Conservation (phyloP, 2,329 filamentous ascomycete species). For the Nannizziopsis barbatae region DNA sequence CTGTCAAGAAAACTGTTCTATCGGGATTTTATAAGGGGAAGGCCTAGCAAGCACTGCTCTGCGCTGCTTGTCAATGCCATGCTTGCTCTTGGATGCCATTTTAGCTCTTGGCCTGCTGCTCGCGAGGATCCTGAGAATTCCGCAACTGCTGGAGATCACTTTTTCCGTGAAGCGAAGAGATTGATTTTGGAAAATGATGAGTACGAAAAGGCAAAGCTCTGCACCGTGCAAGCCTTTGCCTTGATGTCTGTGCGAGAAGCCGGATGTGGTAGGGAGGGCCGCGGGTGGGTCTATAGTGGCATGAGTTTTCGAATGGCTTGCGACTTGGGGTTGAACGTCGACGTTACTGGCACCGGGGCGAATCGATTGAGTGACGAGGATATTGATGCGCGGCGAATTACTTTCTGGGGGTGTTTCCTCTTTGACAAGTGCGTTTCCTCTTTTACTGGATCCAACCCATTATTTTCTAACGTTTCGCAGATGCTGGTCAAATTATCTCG, state of each 20-base stretch:
- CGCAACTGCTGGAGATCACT: constrained; percentile 85
- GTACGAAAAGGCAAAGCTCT: constrained; percentile 76
- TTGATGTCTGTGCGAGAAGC: constrained; percentile 95
- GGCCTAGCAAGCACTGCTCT: constrained; percentile 67
- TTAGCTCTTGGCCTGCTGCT: constrained; percentile 64
- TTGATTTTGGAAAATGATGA: constrained; percentile 85
- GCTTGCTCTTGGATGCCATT: constrained; percentile 85
- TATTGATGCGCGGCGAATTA: constrained; percentile 77
- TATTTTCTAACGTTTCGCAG: constrained; percentile 24
- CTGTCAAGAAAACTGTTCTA: constrained; percentile 79
- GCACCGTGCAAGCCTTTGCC: constrained; percentile 85
- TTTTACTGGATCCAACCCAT: background rate
- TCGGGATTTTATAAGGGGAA: constrained; percentile 66
- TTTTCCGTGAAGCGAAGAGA: constrained; percentile 86
- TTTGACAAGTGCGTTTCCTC: constrained; percentile 63
- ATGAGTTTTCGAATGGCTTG: constrained; percentile 98
- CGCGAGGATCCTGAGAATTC: constrained; percentile 61
- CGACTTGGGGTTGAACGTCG: constrained; percentile 83
- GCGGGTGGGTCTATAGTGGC: constrained; percentile 95
- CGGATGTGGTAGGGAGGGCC: constrained; percentile 84
- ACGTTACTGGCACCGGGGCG: constrained; percentile 54
- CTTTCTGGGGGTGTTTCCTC: constrained; percentile 96
- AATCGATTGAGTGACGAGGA: constrained; percentile 66
- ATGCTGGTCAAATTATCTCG: constrained; percentile 95
- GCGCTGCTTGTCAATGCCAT: constrained; percentile 86